Evolutionary conservation across 257 asterid species (phyloP).

Genomic region (Solanum medicagineum): DNA sequence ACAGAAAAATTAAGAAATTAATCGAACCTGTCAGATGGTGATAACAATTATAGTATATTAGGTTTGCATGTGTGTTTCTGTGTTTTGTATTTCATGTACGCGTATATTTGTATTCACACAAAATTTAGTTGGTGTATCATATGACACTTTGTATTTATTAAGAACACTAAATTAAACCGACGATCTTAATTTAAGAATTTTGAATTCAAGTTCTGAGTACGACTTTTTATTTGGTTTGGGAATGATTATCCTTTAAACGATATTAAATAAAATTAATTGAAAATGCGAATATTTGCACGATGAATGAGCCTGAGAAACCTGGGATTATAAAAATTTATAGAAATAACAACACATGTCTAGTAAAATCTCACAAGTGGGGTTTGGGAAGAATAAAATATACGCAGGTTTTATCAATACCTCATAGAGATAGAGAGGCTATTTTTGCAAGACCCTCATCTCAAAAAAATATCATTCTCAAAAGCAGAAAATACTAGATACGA

Average conservation of each 20-base stretch:
- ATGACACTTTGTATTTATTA: not conserved
- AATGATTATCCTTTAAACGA: rapidly evolving
- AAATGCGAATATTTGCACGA: not conserved
- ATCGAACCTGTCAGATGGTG: not conserved
- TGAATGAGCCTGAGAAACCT: too few relatives aligned
- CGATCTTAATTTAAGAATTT: rapidly evolving
- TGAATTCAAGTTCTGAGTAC: rapidly evolving
- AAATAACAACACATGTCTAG: too few relatives aligned
- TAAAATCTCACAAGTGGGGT: too few relatives aligned
- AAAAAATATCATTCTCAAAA: too few relatives aligned
- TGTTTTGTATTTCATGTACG: not conserved
- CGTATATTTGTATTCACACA: not conserved
- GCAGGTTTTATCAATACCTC: too few relatives aligned
- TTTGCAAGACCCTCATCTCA: too few relatives aligned
- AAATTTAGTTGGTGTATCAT: not conserved
- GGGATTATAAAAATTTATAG: too few relatives aligned
- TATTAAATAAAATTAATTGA: not conserved
- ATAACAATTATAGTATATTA: not conserved
- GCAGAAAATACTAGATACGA: too few relatives aligned
- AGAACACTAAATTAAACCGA: not conserved
- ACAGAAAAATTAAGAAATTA: too few relatives aligned
- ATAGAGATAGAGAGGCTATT: too few relatives aligned
- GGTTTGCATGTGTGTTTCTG: not conserved
- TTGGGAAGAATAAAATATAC: too few relatives aligned
- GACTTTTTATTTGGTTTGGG: not conserved